These are phyloP conservation scores for Penicillium verrucosum DNA, from an alignment of 2,329 filamentous ascomycete genomes.

Conservation along the genomic window DNA sequence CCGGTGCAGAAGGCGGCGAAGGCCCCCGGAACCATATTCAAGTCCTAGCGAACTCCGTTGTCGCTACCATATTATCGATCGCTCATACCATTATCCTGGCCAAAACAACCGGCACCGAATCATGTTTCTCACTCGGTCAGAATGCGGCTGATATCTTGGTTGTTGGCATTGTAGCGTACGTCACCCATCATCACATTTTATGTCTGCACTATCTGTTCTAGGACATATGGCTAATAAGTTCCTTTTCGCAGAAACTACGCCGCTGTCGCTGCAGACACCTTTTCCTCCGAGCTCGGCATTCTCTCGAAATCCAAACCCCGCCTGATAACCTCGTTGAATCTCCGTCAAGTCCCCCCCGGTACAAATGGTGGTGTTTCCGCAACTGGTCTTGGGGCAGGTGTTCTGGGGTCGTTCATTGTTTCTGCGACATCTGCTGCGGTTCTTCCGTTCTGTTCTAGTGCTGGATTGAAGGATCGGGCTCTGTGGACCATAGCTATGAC, in stretches of 20 bases:
- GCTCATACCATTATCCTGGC: conserved; percentile 48
- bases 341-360: conserved; percentile 78
- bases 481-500: conserved; percentile 56
- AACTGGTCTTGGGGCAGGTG: conserved; percentile 68
- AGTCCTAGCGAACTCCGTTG: conserved; percentile 82
- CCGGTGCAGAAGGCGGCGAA: conserved; percentile 70
- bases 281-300: conserved; percentile 93
- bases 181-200: neutral
- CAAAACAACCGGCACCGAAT: conserved; percentile 9
- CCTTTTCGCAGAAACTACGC: conserved; percentile 66
- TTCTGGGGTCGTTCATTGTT: conserved; percentile 67
- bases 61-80: conserved; percentile 65
- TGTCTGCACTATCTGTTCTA: neutral
- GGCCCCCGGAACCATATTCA: conserved; percentile 80
- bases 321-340: conserved; percentile 75
- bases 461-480: conserved; percentile 52
- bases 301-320: conserved; percentile 71
- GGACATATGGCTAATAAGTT: neutral
- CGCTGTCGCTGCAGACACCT: conserved; percentile 86
- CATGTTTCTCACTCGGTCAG: conserved; percentile 41
- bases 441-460: conserved; percentile 62
- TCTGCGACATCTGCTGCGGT: conserved; percentile 66
- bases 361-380: conserved; percentile 91
- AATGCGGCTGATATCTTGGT: conserved; percentile 37
- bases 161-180: conserved; percentile 43